Conservation (phyloP, 768 basidiomycete species). For the Panaeolus cyanescens region DNA sequence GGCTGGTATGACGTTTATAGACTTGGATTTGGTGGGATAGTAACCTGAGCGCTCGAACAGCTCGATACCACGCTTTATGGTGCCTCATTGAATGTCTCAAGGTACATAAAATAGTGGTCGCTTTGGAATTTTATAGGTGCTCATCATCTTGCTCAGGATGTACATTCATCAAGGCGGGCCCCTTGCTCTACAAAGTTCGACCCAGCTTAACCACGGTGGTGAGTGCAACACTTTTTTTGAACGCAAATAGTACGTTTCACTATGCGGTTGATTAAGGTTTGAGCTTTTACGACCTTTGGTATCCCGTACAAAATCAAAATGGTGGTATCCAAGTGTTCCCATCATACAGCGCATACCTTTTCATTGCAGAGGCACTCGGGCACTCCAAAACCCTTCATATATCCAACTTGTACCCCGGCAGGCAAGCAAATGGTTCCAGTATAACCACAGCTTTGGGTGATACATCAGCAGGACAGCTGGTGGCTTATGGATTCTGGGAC, state of each 20-base stretch:
- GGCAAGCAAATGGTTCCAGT: slow-evolving; percentile 52
- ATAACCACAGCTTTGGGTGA: slow-evolving; percentile 54
- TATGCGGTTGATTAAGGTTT: slow-evolving; percentile 22
- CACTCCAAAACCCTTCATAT: slow-evolving; percentile 43
- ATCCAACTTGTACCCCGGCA: slow-evolving; percentile 52
- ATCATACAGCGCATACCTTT: slow-evolving; percentile 53
- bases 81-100: slow-evolving; percentile 50
- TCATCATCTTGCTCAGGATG: slow-evolving; percentile 29
- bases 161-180: slow-evolving; percentile 60
- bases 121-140: not conserved
- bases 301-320: slow-evolving; percentile 47
- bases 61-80: slow-evolving; percentile 49
- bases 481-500: slow-evolving; percentile 56
- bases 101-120: slow-evolving; percentile 22
- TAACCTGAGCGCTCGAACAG: slow-evolving; percentile 16
- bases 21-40: not conserved
- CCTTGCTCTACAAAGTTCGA: slow-evolving; percentile 49
- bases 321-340: slow-evolving; percentile 55
- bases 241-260: not conserved
- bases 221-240: slow-evolving; percentile 1
- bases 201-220: slow-evolving; percentile 52
- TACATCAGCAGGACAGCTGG: slow-evolving; percentile 46
- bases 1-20: slow-evolving; percentile 34
- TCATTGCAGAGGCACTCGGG: slow-evolving; percentile 49
- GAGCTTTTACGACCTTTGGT: slow-evolving; percentile 53